Evolutionary conservation across 768 basidiomycete genomes (phyloP).

Genomic region (Kwoniella mangroviensis): DNA sequence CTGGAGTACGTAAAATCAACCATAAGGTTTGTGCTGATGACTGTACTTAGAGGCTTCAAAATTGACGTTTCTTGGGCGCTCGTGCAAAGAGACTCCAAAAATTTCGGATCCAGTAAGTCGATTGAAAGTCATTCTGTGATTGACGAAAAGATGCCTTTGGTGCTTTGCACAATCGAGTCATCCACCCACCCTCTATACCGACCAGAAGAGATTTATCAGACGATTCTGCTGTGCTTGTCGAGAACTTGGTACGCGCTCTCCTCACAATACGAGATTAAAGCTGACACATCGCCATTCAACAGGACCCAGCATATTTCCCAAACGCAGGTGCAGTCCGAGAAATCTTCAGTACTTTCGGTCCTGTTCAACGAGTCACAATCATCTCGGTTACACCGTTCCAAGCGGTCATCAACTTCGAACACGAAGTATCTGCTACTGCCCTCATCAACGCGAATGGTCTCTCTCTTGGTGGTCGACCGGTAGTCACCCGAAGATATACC

Average conservation of each 20-base stretch:
- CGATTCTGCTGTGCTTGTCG: slow-evolving; percentile 40
- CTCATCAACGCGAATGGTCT: slow-evolving; percentile 39
- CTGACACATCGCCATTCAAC: neutral
- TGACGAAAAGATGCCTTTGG: slow-evolving; percentile 26
- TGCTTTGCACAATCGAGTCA: slow-evolving; percentile 40
- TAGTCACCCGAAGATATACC: slow-evolving; percentile 25
- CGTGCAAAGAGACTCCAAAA: slow-evolving; percentile 40
- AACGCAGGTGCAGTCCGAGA: slow-evolving; percentile 32
- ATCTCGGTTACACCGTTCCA: slow-evolving; percentile 22
- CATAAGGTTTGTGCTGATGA: neutral
- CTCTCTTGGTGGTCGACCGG: slow-evolving; percentile 30
- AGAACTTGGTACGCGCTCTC: slow-evolving; percentile 36
- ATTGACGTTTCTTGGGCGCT: slow-evolving; percentile 53
- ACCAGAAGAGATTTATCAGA: slow-evolving; percentile 21
- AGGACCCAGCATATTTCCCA: slow-evolving; percentile 41
- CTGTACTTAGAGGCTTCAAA: slow-evolving; percentile 32
- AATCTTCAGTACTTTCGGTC: slow-evolving; percentile 43
- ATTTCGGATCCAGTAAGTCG: slow-evolving; percentile 32
- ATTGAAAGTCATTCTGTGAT: neutral
- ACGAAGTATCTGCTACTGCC: slow-evolving; percentile 33
- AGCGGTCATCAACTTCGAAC: slow-evolving; percentile 43
- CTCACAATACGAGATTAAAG: too few species aligned
- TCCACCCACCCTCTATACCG: slow-evolving; percentile 39
- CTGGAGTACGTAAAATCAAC: slow-evolving; percentile 37
- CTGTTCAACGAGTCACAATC: slow-evolving; percentile 32